Evolutionary conservation across 2,329 filamentous ascomycete genomes (phyloP).

Genomic region (Elsinoe perseae): DNA sequence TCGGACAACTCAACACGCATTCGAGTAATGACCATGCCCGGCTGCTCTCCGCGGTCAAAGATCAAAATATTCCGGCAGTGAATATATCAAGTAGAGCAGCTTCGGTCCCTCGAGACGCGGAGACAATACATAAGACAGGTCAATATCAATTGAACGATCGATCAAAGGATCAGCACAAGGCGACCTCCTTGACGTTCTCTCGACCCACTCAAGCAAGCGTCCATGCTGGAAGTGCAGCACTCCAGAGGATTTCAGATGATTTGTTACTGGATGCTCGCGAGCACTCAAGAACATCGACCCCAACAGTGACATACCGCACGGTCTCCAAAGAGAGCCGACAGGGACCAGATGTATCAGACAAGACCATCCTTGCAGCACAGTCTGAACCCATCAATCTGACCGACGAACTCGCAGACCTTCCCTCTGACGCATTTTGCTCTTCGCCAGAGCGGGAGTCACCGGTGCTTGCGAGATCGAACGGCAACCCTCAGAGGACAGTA

Average conservation of each 20-base stretch:
- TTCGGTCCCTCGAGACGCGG: too few relatives aligned
- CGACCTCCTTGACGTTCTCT: neutral
- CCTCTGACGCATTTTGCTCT: conserved; percentile 59
- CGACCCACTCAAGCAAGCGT: neutral
- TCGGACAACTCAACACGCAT: neutral
- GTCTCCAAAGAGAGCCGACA: neutral
- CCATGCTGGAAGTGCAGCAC: neutral
- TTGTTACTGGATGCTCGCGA: neutral
- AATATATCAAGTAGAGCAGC: too few relatives aligned
- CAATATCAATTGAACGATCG: too few relatives aligned
- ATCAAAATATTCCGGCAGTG: too few relatives aligned
- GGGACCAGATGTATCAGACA: neutral
- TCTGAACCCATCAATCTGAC: conserved; percentile 29
- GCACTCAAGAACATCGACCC: neutral
- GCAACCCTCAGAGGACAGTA: neutral
- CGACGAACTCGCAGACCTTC: conserved; percentile 46
- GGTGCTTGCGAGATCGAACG: conserved; percentile 1
- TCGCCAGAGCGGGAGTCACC: conserved; percentile 35
- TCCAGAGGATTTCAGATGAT: neutral
- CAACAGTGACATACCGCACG: neutral
- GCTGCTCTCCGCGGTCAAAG: too few relatives aligned
- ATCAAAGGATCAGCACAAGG: too few relatives aligned
- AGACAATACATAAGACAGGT: too few relatives aligned
- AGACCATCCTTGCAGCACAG: neutral
- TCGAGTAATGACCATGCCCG: too few relatives aligned